Evolutionary conservation across 78 protist genomes (phyloP).

Genomic region (Tieghemostelium lacteum): DNA sequence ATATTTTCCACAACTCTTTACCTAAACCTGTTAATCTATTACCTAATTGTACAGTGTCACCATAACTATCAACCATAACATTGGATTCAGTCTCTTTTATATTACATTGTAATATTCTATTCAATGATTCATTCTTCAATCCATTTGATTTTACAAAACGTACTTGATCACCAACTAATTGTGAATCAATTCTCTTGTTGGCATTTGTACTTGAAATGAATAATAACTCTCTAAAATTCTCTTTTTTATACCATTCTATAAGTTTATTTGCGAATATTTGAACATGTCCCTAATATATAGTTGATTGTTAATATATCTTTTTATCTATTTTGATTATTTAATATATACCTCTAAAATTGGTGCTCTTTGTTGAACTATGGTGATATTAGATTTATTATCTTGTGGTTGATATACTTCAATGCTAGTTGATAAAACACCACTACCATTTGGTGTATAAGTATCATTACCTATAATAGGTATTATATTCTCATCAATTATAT

Average conservation of each 20-base stretch:
- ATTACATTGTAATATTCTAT: neutral
- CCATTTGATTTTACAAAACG: slow-evolving; percentile 39
- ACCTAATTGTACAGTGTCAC: slow-evolving; percentile 2
- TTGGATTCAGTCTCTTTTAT: slow-evolving; percentile 30
- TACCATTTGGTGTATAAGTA: slow-evolving; percentile 18
- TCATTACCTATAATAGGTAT: slow-evolving; percentile 67
- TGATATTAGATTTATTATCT: neutral
- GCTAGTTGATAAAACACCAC: slow-evolving; percentile 24
- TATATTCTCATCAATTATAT: slow-evolving; percentile 42
- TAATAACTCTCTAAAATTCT: slow-evolving; percentile 27
- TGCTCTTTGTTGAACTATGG: slow-evolving; percentile 78
- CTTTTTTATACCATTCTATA: slow-evolving; percentile 4
- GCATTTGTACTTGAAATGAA: slow-evolving; percentile 73
- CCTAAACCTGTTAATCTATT: slow-evolving; percentile 65
- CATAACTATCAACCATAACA: slow-evolving; percentile 2
- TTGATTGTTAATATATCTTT: too few relatives aligned
- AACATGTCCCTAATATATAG: slow-evolving; percentile 13
- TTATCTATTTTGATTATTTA: too few relatives aligned
- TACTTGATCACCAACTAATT: slow-evolving; percentile 39
- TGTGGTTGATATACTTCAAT: slow-evolving; percentile 51
- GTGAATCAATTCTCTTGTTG: slow-evolving; percentile 75
- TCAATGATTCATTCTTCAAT: neutral
- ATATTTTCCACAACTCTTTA: neutral
- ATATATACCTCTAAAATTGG: slow-evolving; percentile 28
- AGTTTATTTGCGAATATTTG: slow-evolving; percentile 20